phyloP scores from a whole-genome alignment of 768 basidiomycete species.

The Floccularia luteovirens region DNA sequence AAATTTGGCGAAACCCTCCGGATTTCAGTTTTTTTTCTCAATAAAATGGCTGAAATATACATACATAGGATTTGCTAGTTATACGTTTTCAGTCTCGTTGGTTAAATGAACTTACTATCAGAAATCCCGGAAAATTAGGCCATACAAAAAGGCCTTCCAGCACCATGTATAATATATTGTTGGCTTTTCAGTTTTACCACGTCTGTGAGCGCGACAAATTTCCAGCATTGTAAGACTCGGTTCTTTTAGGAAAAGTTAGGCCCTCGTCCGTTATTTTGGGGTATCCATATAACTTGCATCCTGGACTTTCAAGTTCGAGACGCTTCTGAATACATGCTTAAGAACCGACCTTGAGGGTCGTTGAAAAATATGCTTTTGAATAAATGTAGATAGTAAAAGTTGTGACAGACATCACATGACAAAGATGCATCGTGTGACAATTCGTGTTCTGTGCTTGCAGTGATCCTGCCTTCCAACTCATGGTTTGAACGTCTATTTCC shows the following conservation, averaged over 20 bases:
- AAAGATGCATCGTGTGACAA: too few relatives aligned
- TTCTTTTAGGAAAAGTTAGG: slow-evolving; percentile 11
- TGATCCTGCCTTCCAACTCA: too few relatives aligned
- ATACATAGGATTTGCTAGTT: too few relatives aligned
- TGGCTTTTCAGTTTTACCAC: slow-evolving; percentile 16
- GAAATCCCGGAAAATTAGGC: slow-evolving; percentile 27
- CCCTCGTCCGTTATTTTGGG: slow-evolving; percentile 9
- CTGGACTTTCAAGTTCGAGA: slow-evolving; percentile 17
- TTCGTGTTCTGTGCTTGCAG: too few relatives aligned
- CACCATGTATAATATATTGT: not conserved
- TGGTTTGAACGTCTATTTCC: too few relatives aligned
- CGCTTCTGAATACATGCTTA: slow-evolving; percentile 18
- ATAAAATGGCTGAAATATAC: too few relatives aligned
- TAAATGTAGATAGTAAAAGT: too few relatives aligned
- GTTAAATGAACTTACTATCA: slow-evolving; percentile 23
- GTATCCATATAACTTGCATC: slow-evolving; percentile 11
- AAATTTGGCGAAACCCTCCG: too few relatives aligned
- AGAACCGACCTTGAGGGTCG: slow-evolving; percentile 11
- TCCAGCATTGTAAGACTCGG: slow-evolving; percentile 15
- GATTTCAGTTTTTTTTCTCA: too few relatives aligned
- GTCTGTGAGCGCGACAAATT: slow-evolving; percentile 17
- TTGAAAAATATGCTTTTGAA: too few relatives aligned
- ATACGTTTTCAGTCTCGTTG: too few relatives aligned
- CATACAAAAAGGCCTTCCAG: slow-evolving; percentile 8
- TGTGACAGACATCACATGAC: too few relatives aligned